phyloP scores from a whole-genome alignment of 768 basidiomycete genomes.

The Leucocoprinus birnbaumii region DNA sequence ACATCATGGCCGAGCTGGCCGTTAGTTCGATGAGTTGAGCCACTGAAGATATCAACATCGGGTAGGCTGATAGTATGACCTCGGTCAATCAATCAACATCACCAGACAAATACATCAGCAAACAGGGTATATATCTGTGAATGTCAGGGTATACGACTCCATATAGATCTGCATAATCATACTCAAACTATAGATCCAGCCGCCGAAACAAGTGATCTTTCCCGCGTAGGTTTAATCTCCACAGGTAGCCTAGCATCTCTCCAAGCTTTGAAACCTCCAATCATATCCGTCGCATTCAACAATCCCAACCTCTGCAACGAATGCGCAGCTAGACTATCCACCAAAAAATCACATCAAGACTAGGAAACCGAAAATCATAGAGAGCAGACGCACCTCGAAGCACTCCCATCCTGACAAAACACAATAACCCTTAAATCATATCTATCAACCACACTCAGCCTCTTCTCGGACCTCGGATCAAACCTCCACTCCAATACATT shows the following conservation, averaged over 20 bases:
- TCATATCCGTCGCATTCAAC: slow-evolving; percentile 72
- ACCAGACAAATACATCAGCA: no score
- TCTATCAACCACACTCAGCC: slow-evolving; percentile 65
- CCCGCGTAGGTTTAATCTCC: slow-evolving; percentile 23
- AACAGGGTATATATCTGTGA: no score
- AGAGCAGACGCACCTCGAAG: slow-evolving; percentile 39
- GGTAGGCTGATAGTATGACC: no score
- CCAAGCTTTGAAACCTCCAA: slow-evolving; percentile 76
- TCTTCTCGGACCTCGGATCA: slow-evolving; percentile 60
- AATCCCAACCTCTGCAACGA: slow-evolving; percentile 68
- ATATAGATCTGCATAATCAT: not conserved
- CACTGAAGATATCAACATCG: no score
- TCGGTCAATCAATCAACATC: no score
- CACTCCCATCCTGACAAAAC: slow-evolving; percentile 72
- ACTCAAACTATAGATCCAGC: slow-evolving; percentile 24
- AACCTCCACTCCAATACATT: slow-evolving; percentile 81
- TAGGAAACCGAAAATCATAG: not conserved
- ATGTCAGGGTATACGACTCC: no score
- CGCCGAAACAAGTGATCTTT: slow-evolving; percentile 20
- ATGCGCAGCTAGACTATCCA: slow-evolving; percentile 60
- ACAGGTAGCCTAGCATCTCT: slow-evolving; percentile 63
- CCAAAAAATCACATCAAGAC: not conserved
- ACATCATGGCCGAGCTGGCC: no score
- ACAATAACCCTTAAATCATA: slow-evolving; percentile 76
- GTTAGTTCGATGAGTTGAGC: no score